Conservation (phyloP, 371 early-diverging fungal genomes). For the Sanchytrium tribonematis region DNA sequence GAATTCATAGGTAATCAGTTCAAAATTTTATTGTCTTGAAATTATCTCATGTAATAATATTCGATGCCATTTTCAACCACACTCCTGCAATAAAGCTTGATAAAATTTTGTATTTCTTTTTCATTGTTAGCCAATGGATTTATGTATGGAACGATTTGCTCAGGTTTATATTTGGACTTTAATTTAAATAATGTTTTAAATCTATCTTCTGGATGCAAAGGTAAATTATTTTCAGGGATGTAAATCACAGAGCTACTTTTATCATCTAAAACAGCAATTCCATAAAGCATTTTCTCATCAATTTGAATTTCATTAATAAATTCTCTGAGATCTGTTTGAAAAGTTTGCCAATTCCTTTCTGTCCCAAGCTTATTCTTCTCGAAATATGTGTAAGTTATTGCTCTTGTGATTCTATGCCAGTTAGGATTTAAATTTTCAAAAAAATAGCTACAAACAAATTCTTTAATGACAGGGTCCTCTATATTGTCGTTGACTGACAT, state of each 20-base stretch:
- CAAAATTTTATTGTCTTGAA: too few species aligned
- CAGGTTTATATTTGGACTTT: neutral
- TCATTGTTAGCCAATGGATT: neutral
- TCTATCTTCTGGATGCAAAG: neutral
- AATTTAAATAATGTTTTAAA: neutral
- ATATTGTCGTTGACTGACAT: neutral
- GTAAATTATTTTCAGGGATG: neutral
- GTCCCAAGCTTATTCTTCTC: neutral
- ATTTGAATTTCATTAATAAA: neutral
- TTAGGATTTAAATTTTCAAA: neutral
- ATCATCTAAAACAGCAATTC: neutral
- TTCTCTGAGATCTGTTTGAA: neutral
- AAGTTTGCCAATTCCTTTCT: neutral
- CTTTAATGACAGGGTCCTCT: neutral
- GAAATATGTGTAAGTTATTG: neutral
- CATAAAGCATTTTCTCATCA: neutral
- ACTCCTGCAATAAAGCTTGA: neutral
- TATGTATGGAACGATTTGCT: neutral
- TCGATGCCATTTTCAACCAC: neutral
- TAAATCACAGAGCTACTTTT: neutral
- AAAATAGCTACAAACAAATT: neutral
- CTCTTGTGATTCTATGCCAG: neutral
- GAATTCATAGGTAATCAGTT: too few species aligned
- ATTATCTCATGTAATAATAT: too few species aligned
- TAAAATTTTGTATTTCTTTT: neutral